phyloP scores from a whole-genome alignment of 768 basidiomycete genomes.

The Phylloporus sp. region DNA sequence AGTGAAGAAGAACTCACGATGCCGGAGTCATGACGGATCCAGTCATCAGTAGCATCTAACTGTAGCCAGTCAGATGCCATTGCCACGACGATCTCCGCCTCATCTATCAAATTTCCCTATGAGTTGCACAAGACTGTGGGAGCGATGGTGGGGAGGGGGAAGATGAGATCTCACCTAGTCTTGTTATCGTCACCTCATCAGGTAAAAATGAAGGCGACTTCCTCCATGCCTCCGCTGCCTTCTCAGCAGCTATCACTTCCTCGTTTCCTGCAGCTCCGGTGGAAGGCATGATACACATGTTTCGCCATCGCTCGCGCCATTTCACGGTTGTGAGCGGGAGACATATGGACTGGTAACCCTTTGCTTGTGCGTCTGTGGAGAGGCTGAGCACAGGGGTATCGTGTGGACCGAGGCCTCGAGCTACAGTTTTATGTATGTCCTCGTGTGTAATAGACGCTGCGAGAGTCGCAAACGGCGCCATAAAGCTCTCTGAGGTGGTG shows the following conservation, averaged over 20 bases:
- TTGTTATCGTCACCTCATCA: slow-evolving; percentile 86
- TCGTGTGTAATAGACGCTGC: slow-evolving; percentile 29
- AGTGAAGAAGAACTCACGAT: slow-evolving; percentile 55
- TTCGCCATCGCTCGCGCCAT: slow-evolving; percentile 86
- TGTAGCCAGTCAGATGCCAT: slow-evolving; percentile 94
- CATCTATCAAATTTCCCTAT: slow-evolving; percentile 46
- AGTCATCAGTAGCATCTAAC: slow-evolving; percentile 87
- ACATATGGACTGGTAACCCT: slow-evolving; percentile 73
- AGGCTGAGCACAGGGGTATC: slow-evolving; percentile 50
- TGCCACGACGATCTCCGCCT: slow-evolving; percentile 66
- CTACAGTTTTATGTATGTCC: slow-evolving; percentile 37
- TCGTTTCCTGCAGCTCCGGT: slow-evolving; percentile 34
- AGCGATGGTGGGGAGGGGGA: no score
- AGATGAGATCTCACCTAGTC: slow-evolving; percentile 51
- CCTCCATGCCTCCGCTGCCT: slow-evolving; percentile 84
- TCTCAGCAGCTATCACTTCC: slow-evolving; percentile 46
- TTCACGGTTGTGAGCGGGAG: slow-evolving; percentile 84
- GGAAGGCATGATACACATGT: slow-evolving; percentile 75
- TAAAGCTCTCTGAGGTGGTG: slow-evolving; percentile 8
- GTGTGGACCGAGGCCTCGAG: slow-evolving; percentile 22
- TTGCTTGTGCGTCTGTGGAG: slow-evolving; percentile 48
- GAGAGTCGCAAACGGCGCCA: slow-evolving; percentile 29
- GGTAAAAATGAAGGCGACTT: slow-evolving; percentile 69
- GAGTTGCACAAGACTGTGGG: slow-evolving; percentile 13
- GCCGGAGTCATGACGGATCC: slow-evolving; percentile 94